Evolutionary conservation across 148 eudicot genomes (phyloP), one percentile per base, ranked within the genome.

Genomic region (Rhododendron mucronatum): DNA sequence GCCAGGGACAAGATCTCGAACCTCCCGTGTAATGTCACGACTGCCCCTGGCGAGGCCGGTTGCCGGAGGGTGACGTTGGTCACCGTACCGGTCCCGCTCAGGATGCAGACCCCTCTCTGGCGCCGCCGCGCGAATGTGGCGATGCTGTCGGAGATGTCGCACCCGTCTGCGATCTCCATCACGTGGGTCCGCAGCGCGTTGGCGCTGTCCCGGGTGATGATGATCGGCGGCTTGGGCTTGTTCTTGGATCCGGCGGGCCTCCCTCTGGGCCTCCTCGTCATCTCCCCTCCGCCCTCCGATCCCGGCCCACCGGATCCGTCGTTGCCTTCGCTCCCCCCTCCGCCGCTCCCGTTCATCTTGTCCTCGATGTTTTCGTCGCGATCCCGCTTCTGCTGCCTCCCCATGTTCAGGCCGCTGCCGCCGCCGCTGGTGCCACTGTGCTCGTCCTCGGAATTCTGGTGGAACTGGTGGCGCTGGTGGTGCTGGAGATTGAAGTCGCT

Each of bases 181-280:
- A 94, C 96, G 81, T 95, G 98, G 51, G 98, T 95, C 0, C 98
- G 90, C 14, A 95, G 94, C 0, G 98, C 98, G 88, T 95, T 95
- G 50, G 98, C 96, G 85, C 96, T 94, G 83, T 95, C 98, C 0
- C 96, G 86, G 0, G 96, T 93, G 83, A 95, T 95, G 83, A 95
- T 95, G 88, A 95, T 95, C 1, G 98, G 98, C 0, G 96, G 98
- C 81, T 95, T 94, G 26, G 95, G 96, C 86, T 95, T 95, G 84
- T 95, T 95, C 35, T 95, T 95, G 16, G 98, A 95, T 37, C 98
- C 98, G 6, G 98, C 92, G 0, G 98, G 98, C 12, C 98, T 63
- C 0, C 97, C 97, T 12, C 95, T 82, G 0, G 97, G 97, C 30
- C 95, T 63, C 14, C 97, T 81, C 5, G 83, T 69, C 71, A 88